Percentiles rank a stretch among this genome's conserved stretches.
These are phyloP conservation scores for Gyrodon lividus DNA, from an alignment of 768 basidiomycete genomes.

Conservation along the genomic window DNA sequence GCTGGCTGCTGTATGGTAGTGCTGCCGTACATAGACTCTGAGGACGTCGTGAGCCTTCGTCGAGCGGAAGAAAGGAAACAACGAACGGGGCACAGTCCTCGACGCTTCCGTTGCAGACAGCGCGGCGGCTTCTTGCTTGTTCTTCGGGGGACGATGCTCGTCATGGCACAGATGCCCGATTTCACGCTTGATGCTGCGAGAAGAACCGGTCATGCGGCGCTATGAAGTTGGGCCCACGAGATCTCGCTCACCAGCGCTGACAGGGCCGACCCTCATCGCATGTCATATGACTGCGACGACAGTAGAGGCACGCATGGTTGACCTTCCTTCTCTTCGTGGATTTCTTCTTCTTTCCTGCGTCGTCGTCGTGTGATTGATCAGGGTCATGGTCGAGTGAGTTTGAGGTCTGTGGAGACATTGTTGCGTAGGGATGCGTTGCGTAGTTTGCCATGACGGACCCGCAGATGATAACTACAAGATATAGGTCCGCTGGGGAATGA, in stretches of 20 bases:
- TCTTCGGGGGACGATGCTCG: constrained; percentile 60
- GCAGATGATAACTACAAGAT: neutral
- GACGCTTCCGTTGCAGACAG: constrained; percentile 34
- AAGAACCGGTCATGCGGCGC: constrained; percentile 5
- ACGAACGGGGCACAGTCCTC: constrained; percentile 30
- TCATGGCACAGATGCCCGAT: constrained; percentile 95
- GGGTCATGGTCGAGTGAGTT: constrained; percentile 21
- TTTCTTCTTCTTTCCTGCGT: constrained; percentile 41
- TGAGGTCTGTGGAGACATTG: constrained; percentile 17
- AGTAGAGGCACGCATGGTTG: constrained; percentile 93
- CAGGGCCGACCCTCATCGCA: constrained; percentile 90
- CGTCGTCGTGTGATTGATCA: constrained; percentile 33
- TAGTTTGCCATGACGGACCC: constrained; percentile 28
- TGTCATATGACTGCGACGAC: constrained; percentile 89
- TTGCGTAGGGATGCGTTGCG: constrained; percentile 26
- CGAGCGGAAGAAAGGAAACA: neutral
- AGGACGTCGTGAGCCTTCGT: neutral
- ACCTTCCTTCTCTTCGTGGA: constrained; percentile 74
- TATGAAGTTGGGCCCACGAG: constrained; percentile 8
- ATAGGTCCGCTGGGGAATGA: constrained; percentile 9
- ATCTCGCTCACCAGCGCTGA: constrained; percentile 78
- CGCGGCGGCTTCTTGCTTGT: constrained; percentile 38
- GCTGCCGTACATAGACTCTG: constrained; percentile 26
- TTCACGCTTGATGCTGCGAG: constrained; percentile 85
- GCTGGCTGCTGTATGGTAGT: constrained; percentile 24